Evolutionary conservation across 1,284 basidiomycete genomes (phyloP).

Genomic region (Fistulinella cinereoalba): DNA sequence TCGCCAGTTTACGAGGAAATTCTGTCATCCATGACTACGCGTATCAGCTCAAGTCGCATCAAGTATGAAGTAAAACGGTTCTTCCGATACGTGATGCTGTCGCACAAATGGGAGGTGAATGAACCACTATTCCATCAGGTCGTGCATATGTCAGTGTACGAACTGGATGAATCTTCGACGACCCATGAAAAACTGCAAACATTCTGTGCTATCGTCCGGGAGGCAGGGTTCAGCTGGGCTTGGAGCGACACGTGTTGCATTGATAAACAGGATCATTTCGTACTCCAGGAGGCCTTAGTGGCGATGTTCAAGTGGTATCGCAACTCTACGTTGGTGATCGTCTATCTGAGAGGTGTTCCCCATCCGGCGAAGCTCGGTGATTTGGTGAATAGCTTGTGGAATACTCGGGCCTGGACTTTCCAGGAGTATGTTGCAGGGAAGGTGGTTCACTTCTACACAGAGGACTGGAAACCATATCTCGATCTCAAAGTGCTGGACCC

Average conservation of each 20-base stretch:
- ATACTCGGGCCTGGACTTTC: background rate
- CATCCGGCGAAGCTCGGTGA: background rate
- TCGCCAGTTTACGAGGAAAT: background rate
- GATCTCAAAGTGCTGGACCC: background rate
- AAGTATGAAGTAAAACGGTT: background rate
- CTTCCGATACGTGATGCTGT: conserved; percentile 21
- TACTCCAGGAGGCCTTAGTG: background rate
- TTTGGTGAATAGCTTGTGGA: background rate
- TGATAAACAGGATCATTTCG: background rate
- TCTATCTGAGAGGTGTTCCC: background rate
- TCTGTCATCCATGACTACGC: background rate
- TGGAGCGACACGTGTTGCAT: conserved; percentile 12
- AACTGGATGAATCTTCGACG: background rate
- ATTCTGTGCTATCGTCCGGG: conserved; percentile 6
- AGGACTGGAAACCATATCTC: background rate
- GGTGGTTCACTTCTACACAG: background rate
- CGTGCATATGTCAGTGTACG: conserved; percentile 1
- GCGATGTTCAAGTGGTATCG: background rate
- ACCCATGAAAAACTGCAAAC: conserved; percentile 1
- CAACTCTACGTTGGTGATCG: background rate
- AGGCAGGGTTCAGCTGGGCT: background rate
- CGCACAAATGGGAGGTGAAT: conserved; percentile 8
- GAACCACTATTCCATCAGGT: conserved; percentile 11
- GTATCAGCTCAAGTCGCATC: background rate
- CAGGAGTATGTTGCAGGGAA: background rate